Conservation (phyloP, 1,284 basidiomycete species). For the Papiliotrema laurentii region DNA sequence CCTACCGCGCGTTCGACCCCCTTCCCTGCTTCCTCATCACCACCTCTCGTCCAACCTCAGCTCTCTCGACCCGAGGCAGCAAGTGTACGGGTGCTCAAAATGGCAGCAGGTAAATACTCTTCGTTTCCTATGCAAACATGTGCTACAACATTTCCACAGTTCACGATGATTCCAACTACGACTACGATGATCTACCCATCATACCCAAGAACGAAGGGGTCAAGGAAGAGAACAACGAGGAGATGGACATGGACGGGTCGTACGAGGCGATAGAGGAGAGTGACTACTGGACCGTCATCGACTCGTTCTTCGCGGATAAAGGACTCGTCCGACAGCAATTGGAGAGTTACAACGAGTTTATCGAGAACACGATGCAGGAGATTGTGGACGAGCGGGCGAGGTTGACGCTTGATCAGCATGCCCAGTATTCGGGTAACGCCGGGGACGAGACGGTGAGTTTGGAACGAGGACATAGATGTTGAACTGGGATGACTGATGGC, state of each 20-base stretch:
- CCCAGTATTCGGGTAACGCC: constrained; percentile 85
- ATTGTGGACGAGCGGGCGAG: constrained; percentile 93
- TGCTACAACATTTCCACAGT: constrained; percentile 25
- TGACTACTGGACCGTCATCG: constrained; percentile 93
- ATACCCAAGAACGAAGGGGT: constrained; percentile 10
- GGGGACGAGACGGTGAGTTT: constrained; percentile 59
- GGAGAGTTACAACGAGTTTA: constrained; percentile 98
- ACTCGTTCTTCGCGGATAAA: constrained; percentile 94
- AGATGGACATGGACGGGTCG: constrained; percentile 52
- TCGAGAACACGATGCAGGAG: constrained; percentile 99
- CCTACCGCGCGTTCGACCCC: neutral
- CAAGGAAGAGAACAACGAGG: constrained; percentile 4
- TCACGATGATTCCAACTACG: constrained; percentile 9
- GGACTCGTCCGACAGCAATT: constrained; percentile 97
- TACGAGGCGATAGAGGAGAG: constrained; percentile 76
- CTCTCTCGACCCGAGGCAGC: neutral
- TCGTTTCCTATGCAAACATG: constrained; percentile 7
- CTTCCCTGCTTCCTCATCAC: neutral
- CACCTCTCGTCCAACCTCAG: neutral
- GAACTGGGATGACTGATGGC: neutral
- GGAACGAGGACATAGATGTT: neutral
- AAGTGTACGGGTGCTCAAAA: constrained; percentile 11
- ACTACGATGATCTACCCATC: constrained; percentile 6
- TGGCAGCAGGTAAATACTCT: constrained; percentile 44
- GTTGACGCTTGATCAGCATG: constrained; percentile 91